Conservation (phyloP, 305 asterid genomes). For the Vinca major region DNA sequence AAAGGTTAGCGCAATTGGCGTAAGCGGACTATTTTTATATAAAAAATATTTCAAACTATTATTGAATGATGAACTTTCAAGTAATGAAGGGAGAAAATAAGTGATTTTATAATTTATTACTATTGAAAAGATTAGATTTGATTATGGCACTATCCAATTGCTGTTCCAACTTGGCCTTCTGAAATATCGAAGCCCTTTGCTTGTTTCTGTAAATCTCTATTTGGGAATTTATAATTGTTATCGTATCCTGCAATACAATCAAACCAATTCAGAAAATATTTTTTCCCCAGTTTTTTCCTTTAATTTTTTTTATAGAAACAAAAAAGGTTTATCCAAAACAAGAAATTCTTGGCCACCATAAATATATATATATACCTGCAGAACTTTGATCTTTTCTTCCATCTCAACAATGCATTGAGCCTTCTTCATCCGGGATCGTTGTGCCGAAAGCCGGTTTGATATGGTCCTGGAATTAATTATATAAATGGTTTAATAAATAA, state of each 20-base stretch:
- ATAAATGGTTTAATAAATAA: no score
- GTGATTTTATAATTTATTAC: slow-evolving; percentile 11
- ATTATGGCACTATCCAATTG: not conserved
- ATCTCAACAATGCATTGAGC: no score
- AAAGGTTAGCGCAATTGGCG: no score
- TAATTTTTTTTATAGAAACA: not conserved
- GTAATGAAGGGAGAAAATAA: not conserved
- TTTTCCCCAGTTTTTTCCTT: not conserved
- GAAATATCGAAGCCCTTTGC: not conserved
- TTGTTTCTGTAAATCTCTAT: slow-evolving; percentile 3
- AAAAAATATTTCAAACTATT: no score
- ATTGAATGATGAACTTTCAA: no score
- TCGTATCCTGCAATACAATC: not conserved
- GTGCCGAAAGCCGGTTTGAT: slow-evolving; percentile 19
- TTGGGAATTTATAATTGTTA: slow-evolving; percentile 7
- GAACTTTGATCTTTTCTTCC: no score
- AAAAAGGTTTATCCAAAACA: slow-evolving; percentile 16
- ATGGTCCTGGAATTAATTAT: slow-evolving; percentile 22
- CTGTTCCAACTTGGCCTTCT: slow-evolving; percentile 15
- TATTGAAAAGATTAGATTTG: not conserved
- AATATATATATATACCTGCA: no score
- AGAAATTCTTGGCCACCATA: no score
- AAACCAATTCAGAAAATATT: not conserved
- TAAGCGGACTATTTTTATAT: no score
- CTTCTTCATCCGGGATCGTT: no score